These are phyloP conservation scores for Tolypocladium tundrense DNA, from an alignment of 2,329 filamentous ascomycete species.

Conservation along the genomic window DNA sequence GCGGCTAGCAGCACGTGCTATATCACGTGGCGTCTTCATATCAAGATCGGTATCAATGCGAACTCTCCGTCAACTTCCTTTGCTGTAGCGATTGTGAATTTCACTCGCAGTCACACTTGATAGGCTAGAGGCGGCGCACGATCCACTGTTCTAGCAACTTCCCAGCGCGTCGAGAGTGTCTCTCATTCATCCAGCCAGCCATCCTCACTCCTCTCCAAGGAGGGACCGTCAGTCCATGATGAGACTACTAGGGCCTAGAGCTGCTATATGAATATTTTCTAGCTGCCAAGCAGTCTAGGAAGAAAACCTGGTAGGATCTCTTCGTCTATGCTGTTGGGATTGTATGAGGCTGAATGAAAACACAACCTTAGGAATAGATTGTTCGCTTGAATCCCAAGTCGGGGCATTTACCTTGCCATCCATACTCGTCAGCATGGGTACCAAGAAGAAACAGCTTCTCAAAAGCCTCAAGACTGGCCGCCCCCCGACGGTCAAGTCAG, in stretches of 20 bases:
- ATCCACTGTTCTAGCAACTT: neutral
- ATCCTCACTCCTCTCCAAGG: neutral
- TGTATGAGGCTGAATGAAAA: neutral
- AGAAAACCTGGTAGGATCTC: neutral
- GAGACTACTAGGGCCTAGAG: neutral
- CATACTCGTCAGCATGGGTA: conserved; percentile 27
- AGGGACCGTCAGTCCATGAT: neutral
- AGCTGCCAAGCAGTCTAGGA: neutral
- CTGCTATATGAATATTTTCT: neutral
- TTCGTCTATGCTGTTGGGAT: neutral
- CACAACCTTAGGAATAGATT: neutral
- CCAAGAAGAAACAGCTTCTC: conserved; percentile 31
- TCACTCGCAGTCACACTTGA: neutral
- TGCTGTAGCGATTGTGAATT: neutral
- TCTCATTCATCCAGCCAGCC: neutral
- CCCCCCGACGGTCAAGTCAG: conserved; percentile 42
- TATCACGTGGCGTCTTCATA: neutral
- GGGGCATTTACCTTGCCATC: neutral
- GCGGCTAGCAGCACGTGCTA: conserved; percentile 6
- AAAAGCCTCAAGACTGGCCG: conserved; percentile 40
- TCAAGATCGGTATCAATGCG: too few species aligned
- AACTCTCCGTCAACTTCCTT: neutral
- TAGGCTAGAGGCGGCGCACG: neutral
- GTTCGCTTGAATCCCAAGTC: neutral
- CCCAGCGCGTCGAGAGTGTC: too few species aligned